These are phyloP conservation scores for Paraglomus brasilianum DNA, from an alignment of 192 early-diverging fungal genomes.

Conservation along the genomic window DNA sequence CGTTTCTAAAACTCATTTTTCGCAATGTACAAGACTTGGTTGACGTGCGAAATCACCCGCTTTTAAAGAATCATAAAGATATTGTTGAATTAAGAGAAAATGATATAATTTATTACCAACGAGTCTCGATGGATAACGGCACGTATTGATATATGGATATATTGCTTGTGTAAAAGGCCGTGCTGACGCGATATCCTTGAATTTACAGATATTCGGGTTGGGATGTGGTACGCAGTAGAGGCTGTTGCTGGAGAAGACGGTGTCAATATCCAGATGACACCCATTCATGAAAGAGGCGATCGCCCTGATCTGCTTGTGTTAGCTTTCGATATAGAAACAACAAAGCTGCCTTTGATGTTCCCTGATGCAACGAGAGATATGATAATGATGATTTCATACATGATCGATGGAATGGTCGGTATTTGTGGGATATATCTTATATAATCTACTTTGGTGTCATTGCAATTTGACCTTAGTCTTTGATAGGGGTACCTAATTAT, in stretches of 20 bases:
- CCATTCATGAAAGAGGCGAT: constrained; percentile 79
- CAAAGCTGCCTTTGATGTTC: constrained; percentile 96
- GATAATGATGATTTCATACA: constrained; percentile 99
- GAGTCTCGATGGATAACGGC: constrained; percentile 92
- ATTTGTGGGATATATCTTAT: neutral
- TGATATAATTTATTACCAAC: constrained; percentile 94
- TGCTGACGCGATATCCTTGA: neutral
- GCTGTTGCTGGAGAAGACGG: constrained; percentile 48
- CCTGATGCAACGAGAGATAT: constrained; percentile 86
- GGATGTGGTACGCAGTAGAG: constrained; percentile 88
- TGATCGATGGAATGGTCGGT: constrained; percentile 93
- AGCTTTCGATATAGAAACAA: constrained; percentile 98
- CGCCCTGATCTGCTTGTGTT: constrained; percentile 93
- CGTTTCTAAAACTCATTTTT: constrained; percentile 78
- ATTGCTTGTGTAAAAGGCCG: neutral
- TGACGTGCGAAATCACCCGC: constrained; percentile 67
- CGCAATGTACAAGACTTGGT: constrained; percentile 81
- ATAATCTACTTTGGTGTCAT: neutral
- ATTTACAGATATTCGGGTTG: constrained; percentile 81
- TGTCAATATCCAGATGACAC: constrained; percentile 60
- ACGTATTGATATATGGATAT: neutral
- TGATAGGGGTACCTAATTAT: constrained; percentile 93
- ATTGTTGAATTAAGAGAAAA: constrained; percentile 94
- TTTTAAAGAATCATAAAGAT: constrained; percentile 63
- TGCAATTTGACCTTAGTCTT: neutral